Conservation (phyloP, 495 filamentous ascomycete species). For the Acidiella bohemica region DNA sequence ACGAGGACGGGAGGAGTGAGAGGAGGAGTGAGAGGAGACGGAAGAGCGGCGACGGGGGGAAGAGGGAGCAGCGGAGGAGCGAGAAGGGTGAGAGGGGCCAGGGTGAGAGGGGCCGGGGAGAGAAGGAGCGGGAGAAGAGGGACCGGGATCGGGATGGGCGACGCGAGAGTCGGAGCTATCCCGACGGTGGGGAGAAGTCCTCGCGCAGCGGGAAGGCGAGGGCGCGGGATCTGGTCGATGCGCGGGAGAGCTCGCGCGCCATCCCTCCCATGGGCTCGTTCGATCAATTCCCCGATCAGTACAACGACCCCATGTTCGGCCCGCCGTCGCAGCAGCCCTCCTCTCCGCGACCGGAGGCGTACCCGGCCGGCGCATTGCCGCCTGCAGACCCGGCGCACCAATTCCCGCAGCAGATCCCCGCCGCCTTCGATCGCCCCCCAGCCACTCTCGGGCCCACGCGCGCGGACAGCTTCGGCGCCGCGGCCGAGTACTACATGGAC, state of each 20-base stretch:
- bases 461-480: slow-evolving; percentile 36
- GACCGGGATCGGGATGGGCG: too few species aligned
- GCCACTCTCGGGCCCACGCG: slow-evolving; percentile 10
- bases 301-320: slow-evolving; percentile 3
- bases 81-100: slow-evolving; percentile 1
- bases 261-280: slow-evolving; percentile 18
- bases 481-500: slow-evolving; percentile 54
- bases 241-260: not conserved
- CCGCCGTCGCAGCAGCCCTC: not conserved
- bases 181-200: too few species aligned
- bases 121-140: too few species aligned
- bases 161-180: too few species aligned
- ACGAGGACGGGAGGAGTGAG: slow-evolving; percentile 12
- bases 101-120: slow-evolving; percentile 1
- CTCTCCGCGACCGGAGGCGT: not conserved
- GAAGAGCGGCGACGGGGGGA: slow-evolving; percentile 3
- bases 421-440: slow-evolving; percentile 1
- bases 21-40: slow-evolving; percentile 5
- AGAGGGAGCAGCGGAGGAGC: slow-evolving; percentile 5
- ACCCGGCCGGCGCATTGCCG: slow-evolving; percentile 11
- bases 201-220: slow-evolving; percentile 6
- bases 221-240: not conserved
- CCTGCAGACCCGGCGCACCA: slow-evolving; percentile 13
- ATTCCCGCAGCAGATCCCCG: slow-evolving; percentile 13
- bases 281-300: slow-evolving; percentile 18